Evolutionary conservation across 495 filamentous ascomycete species (phyloP).

Genomic region (Tuber aestivum): DNA sequence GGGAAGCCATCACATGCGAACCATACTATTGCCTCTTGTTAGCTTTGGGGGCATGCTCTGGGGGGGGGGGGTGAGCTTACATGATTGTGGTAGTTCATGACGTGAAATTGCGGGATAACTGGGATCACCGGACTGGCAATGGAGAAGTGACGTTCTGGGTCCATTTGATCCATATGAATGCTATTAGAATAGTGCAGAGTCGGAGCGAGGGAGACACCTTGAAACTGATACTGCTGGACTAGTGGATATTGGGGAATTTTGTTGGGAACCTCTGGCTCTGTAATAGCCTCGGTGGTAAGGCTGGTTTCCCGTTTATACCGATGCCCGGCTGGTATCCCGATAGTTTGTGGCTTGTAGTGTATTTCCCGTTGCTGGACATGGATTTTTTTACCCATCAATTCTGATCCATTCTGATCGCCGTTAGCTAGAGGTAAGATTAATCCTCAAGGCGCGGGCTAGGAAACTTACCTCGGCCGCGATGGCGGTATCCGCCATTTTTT

Average conservation of each 20-base stretch:
- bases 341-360: constrained; percentile 22
- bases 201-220: neutral
- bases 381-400: constrained; percentile 38
- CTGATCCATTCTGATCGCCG: constrained; percentile 23
- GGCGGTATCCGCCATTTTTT: constrained; percentile 32
- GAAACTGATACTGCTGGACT: neutral
- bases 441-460: neutral
- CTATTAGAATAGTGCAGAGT: neutral
- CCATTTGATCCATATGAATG: neutral
- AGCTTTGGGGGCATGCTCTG: neutral
- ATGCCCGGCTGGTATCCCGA: neutral
- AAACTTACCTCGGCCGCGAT: constrained; percentile 33
- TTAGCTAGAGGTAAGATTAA: neutral
- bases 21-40: neutral
- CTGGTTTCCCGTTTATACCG: neutral
- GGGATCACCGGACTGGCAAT: neutral
- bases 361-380: constrained; percentile 40
- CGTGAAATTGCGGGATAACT: neutral
- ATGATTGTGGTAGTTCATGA: constrained; percentile 2
- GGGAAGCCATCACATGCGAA: neutral
- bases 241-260: neutral
- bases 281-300: neutral
- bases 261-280: neutral
- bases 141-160: neutral
- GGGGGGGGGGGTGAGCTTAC: neutral